Evolutionary conservation across 2,329 filamentous ascomycete species (phyloP).

Genomic region (Ophiocordyceps unilateralis): DNA sequence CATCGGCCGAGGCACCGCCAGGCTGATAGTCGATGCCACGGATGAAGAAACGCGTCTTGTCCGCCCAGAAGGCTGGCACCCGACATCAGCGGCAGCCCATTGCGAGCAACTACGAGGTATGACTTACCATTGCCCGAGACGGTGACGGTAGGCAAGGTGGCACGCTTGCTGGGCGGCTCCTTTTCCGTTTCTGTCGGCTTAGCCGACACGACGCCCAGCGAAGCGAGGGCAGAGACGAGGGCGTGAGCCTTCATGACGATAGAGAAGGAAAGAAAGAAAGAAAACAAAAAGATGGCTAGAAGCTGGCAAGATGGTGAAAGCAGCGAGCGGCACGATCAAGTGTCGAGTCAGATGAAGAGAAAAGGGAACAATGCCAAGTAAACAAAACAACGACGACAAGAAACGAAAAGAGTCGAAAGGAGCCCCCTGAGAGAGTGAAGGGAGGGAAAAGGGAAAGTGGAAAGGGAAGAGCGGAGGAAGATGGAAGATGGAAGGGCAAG

Average conservation of each 20-base stretch:
- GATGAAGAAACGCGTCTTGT: conserved; percentile 36
- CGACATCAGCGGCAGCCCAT: conserved; percentile 7
- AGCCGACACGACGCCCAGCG: conserved; percentile 25
- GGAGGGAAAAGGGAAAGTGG: not conserved
- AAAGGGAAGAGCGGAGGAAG: not conserved
- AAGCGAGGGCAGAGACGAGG: conserved; percentile 30
- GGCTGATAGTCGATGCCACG: conserved; percentile 47
- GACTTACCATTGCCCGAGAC: conserved; percentile 38
- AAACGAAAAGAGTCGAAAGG: not conserved
- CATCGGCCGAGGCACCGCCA: conserved; percentile 34
- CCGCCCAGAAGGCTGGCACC: conserved; percentile 34
- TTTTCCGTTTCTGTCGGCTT: conserved; percentile 31
- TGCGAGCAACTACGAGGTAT: no score
- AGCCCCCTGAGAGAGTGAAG: not conserved
- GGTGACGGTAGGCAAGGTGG: conserved; percentile 29
- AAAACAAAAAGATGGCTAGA: not conserved
- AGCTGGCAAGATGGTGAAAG: not conserved
- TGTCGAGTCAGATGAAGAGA: not conserved
- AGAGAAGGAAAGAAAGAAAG: conserved; percentile 3
- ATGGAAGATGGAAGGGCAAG: not conserved
- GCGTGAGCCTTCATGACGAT: conserved; percentile 30
- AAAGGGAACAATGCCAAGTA: not conserved
- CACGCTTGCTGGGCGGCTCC: conserved; percentile 31
- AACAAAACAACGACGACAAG: not conserved
- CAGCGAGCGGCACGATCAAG: not conserved